A percentile compares a stretch with the other conserved stretches of the same genome.
phyloP scores from a whole-genome alignment of 352 stramenopile species.

The Phytophthora palmivora region DNA sequence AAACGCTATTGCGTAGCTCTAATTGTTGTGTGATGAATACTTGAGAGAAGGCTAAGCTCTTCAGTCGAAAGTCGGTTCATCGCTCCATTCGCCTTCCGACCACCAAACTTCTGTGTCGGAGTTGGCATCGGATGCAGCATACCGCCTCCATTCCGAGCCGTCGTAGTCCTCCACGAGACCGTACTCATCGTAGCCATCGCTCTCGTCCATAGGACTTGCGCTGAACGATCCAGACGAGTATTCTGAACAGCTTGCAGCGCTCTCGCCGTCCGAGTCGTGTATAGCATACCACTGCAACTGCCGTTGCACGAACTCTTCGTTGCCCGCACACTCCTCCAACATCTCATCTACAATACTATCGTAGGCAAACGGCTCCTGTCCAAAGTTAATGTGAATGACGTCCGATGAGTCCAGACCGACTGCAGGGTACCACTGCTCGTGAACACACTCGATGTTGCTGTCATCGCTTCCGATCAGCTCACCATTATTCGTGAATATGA shows the following conservation, averaged over 20 bases:
- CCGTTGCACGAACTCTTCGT: constrained; percentile 28
- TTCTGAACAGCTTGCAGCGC: constrained; percentile 13
- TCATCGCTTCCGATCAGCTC: constrained; percentile 19
- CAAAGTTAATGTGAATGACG: constrained; percentile 44
- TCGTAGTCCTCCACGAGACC: constrained; percentile 38
- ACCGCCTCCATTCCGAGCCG: constrained; percentile 26
- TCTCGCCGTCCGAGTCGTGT: constrained; percentile 44
- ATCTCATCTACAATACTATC: constrained; percentile 42
- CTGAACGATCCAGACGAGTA: constrained; percentile 8
- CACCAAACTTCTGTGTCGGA: constrained; percentile 38
- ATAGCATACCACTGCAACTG: constrained; percentile 43
- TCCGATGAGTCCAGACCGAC: constrained; percentile 41
- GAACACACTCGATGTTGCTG: constrained; percentile 34
- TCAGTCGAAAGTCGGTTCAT: constrained; percentile 30
- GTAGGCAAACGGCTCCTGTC: constrained; percentile 42
- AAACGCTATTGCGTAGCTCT: constrained; percentile 1
- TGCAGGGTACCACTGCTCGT: constrained; percentile 42
- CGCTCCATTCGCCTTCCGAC: constrained; percentile 40
- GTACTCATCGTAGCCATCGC: constrained; percentile 45
- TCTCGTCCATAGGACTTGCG: constrained; percentile 30
- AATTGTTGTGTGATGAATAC: constrained; percentile 6
- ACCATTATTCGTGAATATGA: constrained; percentile 45
- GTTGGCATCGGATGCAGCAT: constrained; percentile 29
- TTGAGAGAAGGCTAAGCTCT: neutral
- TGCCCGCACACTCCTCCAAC: constrained; percentile 31